These are phyloP conservation scores for Xylariomycetidae sp. DNA, from an alignment of 2,329 filamentous ascomycete species.

Conservation along the genomic window DNA sequence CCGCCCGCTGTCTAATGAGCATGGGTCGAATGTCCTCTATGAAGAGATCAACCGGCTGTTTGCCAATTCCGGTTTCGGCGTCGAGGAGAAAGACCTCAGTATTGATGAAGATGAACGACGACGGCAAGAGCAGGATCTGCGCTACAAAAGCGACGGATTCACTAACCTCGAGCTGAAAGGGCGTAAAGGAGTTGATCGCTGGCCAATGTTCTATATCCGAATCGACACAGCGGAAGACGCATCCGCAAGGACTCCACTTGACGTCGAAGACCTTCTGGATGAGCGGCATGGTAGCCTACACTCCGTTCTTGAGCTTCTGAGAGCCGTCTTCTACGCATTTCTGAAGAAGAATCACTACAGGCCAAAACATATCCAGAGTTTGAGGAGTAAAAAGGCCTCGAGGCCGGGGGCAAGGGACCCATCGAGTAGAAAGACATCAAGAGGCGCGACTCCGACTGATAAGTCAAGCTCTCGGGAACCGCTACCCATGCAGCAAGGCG, in stretches of 20 bases:
- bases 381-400: too few relatives aligned
- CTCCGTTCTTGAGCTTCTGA: constrained; percentile 57
- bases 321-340: constrained; percentile 66
- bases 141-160: constrained; percentile 38
- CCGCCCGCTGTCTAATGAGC: constrained; percentile 51
- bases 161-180: constrained; percentile 46
- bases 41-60: constrained; percentile 76
- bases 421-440: neutral
- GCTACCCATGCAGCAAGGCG: too few relatives aligned
- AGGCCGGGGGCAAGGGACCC: constrained; percentile 1
- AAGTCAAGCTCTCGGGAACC: too few relatives aligned
- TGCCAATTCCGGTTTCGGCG: constrained; percentile 68
- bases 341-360: constrained; percentile 65
- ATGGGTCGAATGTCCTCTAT: constrained; percentile 61
- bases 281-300: constrained; percentile 44
- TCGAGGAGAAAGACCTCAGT: constrained; percentile 41
- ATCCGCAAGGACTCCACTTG: constrained; percentile 11
- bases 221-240: constrained; percentile 38
- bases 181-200: constrained; percentile 67
- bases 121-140: constrained; percentile 13
- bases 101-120: constrained; percentile 27
- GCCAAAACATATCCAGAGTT: constrained; percentile 35
- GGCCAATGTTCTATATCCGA: constrained; percentile 85
- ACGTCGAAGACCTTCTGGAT: constrained; percentile 37
- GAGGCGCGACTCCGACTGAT: too few relatives aligned